Base-by-base conservation (phyloP, 2,329 filamentous ascomycete species). In the Chaetomiaceae sp. region DNA sequence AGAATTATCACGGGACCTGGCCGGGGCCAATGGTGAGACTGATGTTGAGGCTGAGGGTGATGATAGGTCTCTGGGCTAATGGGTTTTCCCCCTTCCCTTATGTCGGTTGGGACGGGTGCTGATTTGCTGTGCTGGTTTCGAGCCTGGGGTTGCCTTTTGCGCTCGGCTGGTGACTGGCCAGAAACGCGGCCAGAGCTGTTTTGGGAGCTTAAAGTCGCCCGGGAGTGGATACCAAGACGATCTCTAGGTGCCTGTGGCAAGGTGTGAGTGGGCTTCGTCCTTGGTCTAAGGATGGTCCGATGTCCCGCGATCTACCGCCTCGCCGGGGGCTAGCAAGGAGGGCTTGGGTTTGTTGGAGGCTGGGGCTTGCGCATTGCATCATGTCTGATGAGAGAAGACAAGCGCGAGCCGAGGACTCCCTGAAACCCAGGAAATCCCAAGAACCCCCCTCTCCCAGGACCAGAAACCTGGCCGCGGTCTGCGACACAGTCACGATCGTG, bases 1-100 rank as follows among this genome's bases (percentile, higher is more conserved):
- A 60, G 51, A 54, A 60, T 55, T 67, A 77, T 80, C 77, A 80
- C 75, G 75, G 78, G 77, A 79, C 69, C 55, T 59, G 60, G 54
- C 37, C 53, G 64, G 57, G 66, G 61, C 76, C 77, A 80, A 80
- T 79, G 62, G 62, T 66, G 66, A 66, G 47, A 60, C 58, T 64
- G 66, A 74, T 59, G 62, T 55, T 54, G 65, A 67, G 60, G 68
- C 62, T 74, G 62, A 63, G 63, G 68, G 70, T 66, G 66, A 65
- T 78, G 75, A 79, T 78, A 79, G 77, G 76, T 71, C 63, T 72
- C 61, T 60, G 48, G 58, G 62, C 60, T 60, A 60, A 64, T 58
- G 63, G 62, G 65, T 65, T 63, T 62, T 63, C 62, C 48, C 53
- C 51, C 46, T 55, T 59, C 63, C 25, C 60, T 61, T 61, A 63